phyloP scores from a whole-genome alignment of 2,329 filamentous ascomycete species.

The Cyclaneusma minus region DNA sequence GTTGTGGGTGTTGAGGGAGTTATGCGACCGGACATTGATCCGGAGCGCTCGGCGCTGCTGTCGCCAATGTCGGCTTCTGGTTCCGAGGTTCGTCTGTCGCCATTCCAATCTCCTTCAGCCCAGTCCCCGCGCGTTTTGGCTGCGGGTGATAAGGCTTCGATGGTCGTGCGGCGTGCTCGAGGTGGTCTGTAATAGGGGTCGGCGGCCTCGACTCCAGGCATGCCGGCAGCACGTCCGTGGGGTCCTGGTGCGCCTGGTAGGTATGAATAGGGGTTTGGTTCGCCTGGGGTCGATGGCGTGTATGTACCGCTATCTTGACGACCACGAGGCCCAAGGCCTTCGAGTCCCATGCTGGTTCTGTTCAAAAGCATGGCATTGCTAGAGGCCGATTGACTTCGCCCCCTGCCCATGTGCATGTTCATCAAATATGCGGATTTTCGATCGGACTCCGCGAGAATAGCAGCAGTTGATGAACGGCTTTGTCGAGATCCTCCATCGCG shows the following conservation, averaged over 20 bases:
- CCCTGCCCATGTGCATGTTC: constrained; percentile 30
- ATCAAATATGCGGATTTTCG: constrained; percentile 43
- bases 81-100: constrained; percentile 21
- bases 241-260: constrained; percentile 29
- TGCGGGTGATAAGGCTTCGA: constrained; percentile 28
- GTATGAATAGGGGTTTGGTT: constrained; percentile 58
- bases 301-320: constrained; percentile 46
- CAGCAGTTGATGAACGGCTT: constrained; percentile 69
- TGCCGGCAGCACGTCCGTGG: constrained; percentile 25
- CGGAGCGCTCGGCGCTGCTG: no score
- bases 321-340: constrained; percentile 25
- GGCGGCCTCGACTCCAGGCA: constrained; percentile 33
- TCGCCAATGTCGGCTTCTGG: no score
- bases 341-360: constrained; percentile 35
- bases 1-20: constrained; percentile 17
- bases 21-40: no score
- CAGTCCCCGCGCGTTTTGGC: constrained; percentile 27
- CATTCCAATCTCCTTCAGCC: constrained; percentile 31
- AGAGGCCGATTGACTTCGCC: constrained; percentile 45
- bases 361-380: constrained; percentile 46
- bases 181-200: constrained; percentile 88
- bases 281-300: constrained; percentile 58
- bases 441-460: constrained; percentile 59
- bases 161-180: constrained; percentile 49
- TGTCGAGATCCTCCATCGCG: constrained; percentile 48